Evolutionary conservation across 805 yeast genomes (phyloP), one percentile per base, ranked within the genome.

Genomic region (Huiozyma naganishii): DNA sequence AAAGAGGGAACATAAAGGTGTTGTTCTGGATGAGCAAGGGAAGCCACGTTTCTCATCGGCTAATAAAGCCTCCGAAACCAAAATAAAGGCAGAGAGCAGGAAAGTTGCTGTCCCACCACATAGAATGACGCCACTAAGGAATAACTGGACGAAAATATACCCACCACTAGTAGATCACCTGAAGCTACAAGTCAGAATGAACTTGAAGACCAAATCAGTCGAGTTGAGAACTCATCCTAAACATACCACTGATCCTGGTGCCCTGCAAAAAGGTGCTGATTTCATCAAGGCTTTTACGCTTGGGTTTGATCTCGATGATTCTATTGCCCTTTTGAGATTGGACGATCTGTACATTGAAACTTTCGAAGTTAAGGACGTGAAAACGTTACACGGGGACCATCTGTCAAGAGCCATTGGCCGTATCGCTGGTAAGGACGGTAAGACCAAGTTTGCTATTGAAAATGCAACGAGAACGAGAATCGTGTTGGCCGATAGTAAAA

Each of bases 391-490:
- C 29, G 98, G 97, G 28, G 98, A 92, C 67, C 98, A 92, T 76
- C 72, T 92, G 62, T 83, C 95, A 42, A 82, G 99, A 74, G 98
- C 99, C 6, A 92, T 92, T 62, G 99, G 98, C 59, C 87, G 99
- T 74, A 92, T 92, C 66, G 98, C 99, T 10, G 99, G 99, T 65
- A 94, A 92, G 62, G 99, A 92, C 62, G 99, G 99, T 60, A 90
- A 89, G 67, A 92, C 97, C 49, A 92, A 90, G 69, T 92, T 90
- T 65, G 97, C 98, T 30, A 92, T 92, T 59, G 99, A 92, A 67
- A 92, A 92, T 61, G 97, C 98, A 12, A 90, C 97, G 23, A 79
- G 97, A 69, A 92, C 99, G 9, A 83, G 99, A 72, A 89, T 92
- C 37, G 99, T 92, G 27, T 72, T 92, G 52, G 99, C 99, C 0